A percentile compares a stretch with the other conserved stretches of the same genome.
These are phyloP conservation scores for Coniochaeta pulveracea DNA, from an alignment of 2,329 filamentous ascomycete species.

Conservation along the genomic window DNA sequence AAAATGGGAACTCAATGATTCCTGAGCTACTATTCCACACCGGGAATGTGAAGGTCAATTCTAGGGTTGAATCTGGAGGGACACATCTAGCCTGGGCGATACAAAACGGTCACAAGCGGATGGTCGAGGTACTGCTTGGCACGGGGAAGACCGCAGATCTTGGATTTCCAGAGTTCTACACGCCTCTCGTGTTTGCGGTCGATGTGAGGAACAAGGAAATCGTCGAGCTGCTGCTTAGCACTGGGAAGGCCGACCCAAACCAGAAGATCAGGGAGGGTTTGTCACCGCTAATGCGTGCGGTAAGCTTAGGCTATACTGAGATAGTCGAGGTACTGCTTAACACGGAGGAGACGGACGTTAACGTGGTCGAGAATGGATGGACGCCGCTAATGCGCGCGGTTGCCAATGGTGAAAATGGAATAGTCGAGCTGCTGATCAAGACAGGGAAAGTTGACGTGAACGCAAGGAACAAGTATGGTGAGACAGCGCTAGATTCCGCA, in stretches of 20 bases:
- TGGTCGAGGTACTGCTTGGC: not conserved
- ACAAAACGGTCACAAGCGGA: not conserved
- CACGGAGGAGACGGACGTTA: not conserved
- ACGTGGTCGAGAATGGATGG: not conserved
- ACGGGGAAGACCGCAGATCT: not conserved
- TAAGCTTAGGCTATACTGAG: not conserved
- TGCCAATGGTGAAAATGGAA: not conserved
- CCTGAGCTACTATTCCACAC: not conserved
- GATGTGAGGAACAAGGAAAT: not conserved
- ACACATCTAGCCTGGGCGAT: not conserved
- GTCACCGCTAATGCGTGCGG: not conserved
- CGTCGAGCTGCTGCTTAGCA: not conserved
- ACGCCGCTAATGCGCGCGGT: not conserved
- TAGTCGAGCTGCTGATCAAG: not conserved
- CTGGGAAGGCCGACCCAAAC: not conserved
- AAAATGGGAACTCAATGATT: no score
- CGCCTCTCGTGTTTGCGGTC: not conserved
- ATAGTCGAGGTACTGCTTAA: not conserved
- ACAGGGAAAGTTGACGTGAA: not conserved
- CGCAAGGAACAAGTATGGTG: not conserved
- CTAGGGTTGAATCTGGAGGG: no score
- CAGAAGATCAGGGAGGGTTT: not conserved
- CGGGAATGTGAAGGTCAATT: not conserved
- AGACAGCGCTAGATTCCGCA: not conserved
- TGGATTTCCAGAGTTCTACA: not conserved